Percentiles rank a stretch among this genome's conserved stretches.
Conservation (phyloP, 768 basidiomycete genomes). For the Trametes elegans region DNA sequence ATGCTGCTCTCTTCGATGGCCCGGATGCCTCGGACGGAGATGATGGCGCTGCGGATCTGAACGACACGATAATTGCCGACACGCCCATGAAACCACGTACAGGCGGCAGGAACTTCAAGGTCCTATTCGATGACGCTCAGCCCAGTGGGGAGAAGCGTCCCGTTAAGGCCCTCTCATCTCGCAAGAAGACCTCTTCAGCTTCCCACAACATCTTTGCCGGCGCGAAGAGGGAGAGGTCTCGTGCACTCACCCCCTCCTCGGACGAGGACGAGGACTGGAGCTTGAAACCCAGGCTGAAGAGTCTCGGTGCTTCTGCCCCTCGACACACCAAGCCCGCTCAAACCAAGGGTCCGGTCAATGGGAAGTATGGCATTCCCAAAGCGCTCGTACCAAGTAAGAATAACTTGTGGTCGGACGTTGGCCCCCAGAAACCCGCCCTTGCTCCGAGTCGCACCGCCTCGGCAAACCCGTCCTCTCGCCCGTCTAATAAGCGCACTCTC, state of each 20-base stretch:
- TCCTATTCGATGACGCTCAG: constrained; percentile 56
- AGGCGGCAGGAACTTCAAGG: constrained; percentile 60
- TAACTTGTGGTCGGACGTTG: constrained; percentile 22
- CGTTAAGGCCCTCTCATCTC: constrained; percentile 9
- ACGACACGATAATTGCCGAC: constrained; percentile 57
- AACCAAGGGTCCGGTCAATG: constrained; percentile 10
- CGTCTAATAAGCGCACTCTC: constrained; percentile 46
- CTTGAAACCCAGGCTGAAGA: constrained; percentile 20
- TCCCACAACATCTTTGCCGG: constrained; percentile 8
- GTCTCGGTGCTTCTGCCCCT: constrained; percentile 14
- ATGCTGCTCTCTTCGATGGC: constrained; percentile 29
- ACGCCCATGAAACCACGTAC: constrained; percentile 65
- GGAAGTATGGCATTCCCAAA: constrained; percentile 13
- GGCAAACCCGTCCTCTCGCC: constrained; percentile 18
- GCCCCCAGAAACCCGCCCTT: constrained; percentile 6
- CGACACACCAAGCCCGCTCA: neutral
- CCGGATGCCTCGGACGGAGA: constrained; percentile 38
- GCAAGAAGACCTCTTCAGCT: neutral
- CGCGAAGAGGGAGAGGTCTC: constrained; percentile 12
- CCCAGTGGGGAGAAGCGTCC: constrained; percentile 11
- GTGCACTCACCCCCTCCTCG: constrained; percentile 24
- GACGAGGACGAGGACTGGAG: constrained; percentile 26
- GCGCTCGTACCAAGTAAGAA: constrained; percentile 25
- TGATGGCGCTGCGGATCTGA: constrained; percentile 25
- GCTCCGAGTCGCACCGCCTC: neutral